Conservation (phyloP, 2,329 filamentous ascomycete genomes). For the Drechslera avenae region DNA sequence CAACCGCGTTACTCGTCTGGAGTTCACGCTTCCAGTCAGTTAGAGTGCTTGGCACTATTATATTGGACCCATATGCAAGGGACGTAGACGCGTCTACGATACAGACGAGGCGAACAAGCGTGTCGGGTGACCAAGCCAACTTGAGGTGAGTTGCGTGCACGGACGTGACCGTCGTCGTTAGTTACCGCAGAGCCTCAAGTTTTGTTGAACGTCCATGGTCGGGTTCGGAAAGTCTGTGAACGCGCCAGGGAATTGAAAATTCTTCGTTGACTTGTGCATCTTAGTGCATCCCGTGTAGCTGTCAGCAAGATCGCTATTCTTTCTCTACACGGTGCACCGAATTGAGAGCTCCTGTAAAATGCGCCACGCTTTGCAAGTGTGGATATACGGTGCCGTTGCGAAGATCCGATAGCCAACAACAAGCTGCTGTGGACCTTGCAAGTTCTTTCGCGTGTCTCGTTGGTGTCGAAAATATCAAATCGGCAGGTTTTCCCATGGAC, state of each 20-base stretch:
- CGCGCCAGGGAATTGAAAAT: background rate
- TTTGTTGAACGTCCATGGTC: slow-evolving; percentile 2
- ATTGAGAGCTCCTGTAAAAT: background rate
- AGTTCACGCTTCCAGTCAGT: background rate
- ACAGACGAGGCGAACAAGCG: slow-evolving; percentile 10
- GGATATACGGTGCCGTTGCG: too few relatives aligned
- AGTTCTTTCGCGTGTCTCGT: background rate
- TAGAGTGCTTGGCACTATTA: background rate
- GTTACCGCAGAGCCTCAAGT: slow-evolving; percentile 15
- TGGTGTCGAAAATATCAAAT: background rate
- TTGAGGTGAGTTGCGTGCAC: slow-evolving; percentile 6
- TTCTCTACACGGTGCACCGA: slow-evolving; percentile 2
- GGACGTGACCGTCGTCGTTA: background rate
- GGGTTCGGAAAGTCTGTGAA: background rate
- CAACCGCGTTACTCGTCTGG: background rate
- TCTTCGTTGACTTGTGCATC: background rate
- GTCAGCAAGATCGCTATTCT: background rate
- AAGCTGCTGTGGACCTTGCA: background rate
- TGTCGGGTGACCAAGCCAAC: slow-evolving; percentile 2
- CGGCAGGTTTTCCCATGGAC: background rate
- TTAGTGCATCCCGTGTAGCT: background rate
- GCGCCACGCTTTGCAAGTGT: background rate
- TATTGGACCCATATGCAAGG: background rate
- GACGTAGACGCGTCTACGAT: slow-evolving; percentile 4
- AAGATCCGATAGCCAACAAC: background rate